Conservation (phyloP, 2,329 filamentous ascomycete species). For the Ophiocordyceps camponoti-leonardi region DNA sequence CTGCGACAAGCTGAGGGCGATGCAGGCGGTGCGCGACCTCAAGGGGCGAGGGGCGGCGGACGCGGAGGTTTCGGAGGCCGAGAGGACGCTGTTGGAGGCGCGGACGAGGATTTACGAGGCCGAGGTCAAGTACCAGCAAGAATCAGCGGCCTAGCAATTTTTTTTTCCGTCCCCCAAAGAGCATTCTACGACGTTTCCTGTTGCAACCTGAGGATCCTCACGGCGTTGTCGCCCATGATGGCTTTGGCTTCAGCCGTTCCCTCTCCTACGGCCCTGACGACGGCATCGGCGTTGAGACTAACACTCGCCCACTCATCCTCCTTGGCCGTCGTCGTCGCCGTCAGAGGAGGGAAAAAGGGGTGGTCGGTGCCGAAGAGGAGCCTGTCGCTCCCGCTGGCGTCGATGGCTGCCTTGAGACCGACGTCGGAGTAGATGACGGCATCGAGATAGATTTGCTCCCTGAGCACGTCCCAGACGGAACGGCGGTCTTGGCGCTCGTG, state of each 20-base stretch:
- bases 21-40: constrained; percentile 17
- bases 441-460: constrained; percentile 71
- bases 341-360: constrained; percentile 68
- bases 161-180: too few species aligned
- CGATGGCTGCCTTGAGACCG: constrained; percentile 52
- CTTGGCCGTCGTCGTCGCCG: constrained; percentile 26
- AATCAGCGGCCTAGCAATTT: constrained; percentile 5
- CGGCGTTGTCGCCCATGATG: constrained; percentile 43
- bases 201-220: constrained; percentile 26
- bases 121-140: constrained; percentile 17
- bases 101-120: constrained; percentile 18
- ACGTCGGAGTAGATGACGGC: constrained; percentile 70
- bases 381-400: constrained; percentile 49
- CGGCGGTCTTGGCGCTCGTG: constrained; percentile 37
- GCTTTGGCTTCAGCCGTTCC: constrained; percentile 27
- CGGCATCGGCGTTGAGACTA: constrained; percentile 30
- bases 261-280: constrained; percentile 30
- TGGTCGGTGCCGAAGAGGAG: constrained; percentile 73
- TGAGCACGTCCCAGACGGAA: constrained; percentile 37
- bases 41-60: constrained; percentile 9
- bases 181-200: constrained; percentile 6
- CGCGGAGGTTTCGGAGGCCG: constrained; percentile 12
- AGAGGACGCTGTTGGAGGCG: constrained; percentile 12
- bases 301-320: constrained; percentile 55
- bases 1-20: constrained; percentile 22